Evolutionary conservation across 2,329 filamentous ascomycete species (phyloP).

Genomic region (Aspergillus neoniger): DNA sequence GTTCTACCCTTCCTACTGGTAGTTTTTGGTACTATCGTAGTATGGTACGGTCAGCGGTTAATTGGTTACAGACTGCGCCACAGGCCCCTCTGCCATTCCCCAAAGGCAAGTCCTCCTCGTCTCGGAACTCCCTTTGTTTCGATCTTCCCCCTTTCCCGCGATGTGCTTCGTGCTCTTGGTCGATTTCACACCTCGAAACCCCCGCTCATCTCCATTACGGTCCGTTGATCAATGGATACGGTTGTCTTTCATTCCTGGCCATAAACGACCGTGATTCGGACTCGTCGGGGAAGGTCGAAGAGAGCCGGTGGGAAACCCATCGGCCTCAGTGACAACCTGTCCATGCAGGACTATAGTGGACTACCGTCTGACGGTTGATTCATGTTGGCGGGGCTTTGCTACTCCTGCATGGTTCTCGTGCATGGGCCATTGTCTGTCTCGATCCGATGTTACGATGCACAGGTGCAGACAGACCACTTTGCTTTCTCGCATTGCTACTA

Average conservation of each 20-base stretch:
- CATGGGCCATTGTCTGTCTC: slow-evolving; percentile 24
- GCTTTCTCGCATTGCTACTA: slow-evolving; percentile 6
- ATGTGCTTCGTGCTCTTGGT: neutral
- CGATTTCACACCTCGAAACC: neutral
- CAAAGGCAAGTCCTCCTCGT: neutral
- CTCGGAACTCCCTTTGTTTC: neutral
- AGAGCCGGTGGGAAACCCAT: neutral
- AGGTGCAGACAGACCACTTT: slow-evolving; percentile 7
- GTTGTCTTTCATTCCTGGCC: neutral
- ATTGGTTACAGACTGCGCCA: slow-evolving; percentile 1
- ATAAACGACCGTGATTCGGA: neutral
- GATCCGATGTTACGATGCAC: slow-evolving; percentile 17
- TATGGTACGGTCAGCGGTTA: neutral
- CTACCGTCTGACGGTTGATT: slow-evolving; percentile 29
- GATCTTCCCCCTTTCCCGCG: neutral
- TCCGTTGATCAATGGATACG: neutral
- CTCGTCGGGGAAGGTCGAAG: neutral
- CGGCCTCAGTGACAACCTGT: slow-evolving; percentile 12
- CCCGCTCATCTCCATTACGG: neutral
- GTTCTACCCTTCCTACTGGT: neutral
- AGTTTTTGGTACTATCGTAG: too few relatives aligned
- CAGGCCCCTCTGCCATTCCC: slow-evolving; percentile 5
- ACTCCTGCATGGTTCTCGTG: slow-evolving; percentile 29
- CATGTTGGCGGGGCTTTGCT: slow-evolving; percentile 26
- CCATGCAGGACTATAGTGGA: slow-evolving; percentile 21